These are phyloP conservation scores for Penicillium lividum DNA, from an alignment of 495 filamentous ascomycete species.

Conservation along the genomic window DNA sequence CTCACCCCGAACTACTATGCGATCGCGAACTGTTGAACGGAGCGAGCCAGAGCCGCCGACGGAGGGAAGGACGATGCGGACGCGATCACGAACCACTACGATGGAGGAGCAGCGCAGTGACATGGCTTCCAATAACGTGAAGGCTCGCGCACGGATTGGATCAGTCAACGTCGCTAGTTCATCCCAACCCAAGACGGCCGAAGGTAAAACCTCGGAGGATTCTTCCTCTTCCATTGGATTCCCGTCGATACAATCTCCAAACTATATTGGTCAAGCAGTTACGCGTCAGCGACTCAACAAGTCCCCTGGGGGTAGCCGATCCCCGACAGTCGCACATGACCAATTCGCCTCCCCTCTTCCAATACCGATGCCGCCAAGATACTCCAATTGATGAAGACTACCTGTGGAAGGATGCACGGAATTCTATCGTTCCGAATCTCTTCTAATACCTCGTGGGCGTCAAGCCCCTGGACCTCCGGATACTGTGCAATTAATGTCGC, in stretches of 20 bases:
- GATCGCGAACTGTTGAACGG: slow-evolving; percentile 35
- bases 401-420: slow-evolving; percentile 57
- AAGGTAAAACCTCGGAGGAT: slow-evolving; percentile 27
- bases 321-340: slow-evolving; percentile 30
- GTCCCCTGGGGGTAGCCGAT: slow-evolving; percentile 37
- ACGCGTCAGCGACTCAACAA: slow-evolving; percentile 41
- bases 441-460: slow-evolving; percentile 50
- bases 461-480: slow-evolving; percentile 53
- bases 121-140: slow-evolving; percentile 38
- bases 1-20: slow-evolving; percentile 45
- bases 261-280: slow-evolving; percentile 31
- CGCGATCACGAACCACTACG: slow-evolving; percentile 52
- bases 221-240: slow-evolving; percentile 48
- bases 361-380: slow-evolving; percentile 53
- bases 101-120: slow-evolving; percentile 51
- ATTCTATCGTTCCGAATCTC: slow-evolving; percentile 59
- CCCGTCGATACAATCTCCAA: slow-evolving; percentile 52
- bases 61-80: slow-evolving; percentile 39
- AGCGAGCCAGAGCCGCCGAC: slow-evolving; percentile 37
- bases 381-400: slow-evolving; percentile 58
- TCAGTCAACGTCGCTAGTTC: slow-evolving; percentile 44
- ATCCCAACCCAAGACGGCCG: slow-evolving; percentile 30
- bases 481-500: slow-evolving; percentile 60
- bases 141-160: slow-evolving; percentile 43
- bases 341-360: slow-evolving; percentile 58